phyloP scores from a whole-genome alignment of 129 eudicot species.

The Scalesia atractyloides region DNA sequence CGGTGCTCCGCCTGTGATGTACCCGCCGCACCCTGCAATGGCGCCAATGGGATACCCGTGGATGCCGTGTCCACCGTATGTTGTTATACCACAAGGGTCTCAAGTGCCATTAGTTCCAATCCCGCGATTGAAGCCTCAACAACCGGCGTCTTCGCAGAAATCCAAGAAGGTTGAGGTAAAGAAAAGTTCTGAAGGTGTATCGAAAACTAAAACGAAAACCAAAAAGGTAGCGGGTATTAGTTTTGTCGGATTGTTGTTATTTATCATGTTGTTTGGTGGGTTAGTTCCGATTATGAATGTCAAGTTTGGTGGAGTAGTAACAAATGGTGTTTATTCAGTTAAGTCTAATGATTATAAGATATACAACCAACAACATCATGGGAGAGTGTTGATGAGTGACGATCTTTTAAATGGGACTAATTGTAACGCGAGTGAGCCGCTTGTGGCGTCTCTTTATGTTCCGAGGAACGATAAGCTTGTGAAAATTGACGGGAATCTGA shows the following conservation, averaged over 20 bases:
- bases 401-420: constrained; percentile 44
- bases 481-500: constrained; percentile 93
- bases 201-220: constrained; percentile 31
- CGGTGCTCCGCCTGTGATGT: constrained; percentile 50
- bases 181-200: constrained; percentile 56
- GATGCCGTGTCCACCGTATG: constrained; percentile 79
- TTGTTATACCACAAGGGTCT: constrained; percentile 74
- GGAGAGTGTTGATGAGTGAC: constrained; percentile 62
- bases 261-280: constrained; percentile 80
- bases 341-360: constrained; percentile 36
- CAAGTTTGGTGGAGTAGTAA: constrained; percentile 40
- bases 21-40: constrained; percentile 69
- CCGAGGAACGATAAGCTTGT: constrained; percentile 96
- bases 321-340: constrained; percentile 31
- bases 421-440: constrained; percentile 62
- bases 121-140: constrained; percentile 77
- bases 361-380: constrained; percentile 43
- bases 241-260: constrained; percentile 77
- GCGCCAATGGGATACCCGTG: constrained; percentile 78
- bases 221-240: constrained; percentile 94
- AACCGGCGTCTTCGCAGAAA: constrained; percentile 40
- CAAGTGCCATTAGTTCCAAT: constrained; percentile 92
- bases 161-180: constrained; percentile 55
- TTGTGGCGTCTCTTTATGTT: constrained; percentile 86
- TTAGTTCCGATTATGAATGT: constrained; percentile 77